These are phyloP conservation scores for Veloporphyrellus conicus DNA, from an alignment of 1,284 basidiomycete species.

Conservation along the genomic window DNA sequence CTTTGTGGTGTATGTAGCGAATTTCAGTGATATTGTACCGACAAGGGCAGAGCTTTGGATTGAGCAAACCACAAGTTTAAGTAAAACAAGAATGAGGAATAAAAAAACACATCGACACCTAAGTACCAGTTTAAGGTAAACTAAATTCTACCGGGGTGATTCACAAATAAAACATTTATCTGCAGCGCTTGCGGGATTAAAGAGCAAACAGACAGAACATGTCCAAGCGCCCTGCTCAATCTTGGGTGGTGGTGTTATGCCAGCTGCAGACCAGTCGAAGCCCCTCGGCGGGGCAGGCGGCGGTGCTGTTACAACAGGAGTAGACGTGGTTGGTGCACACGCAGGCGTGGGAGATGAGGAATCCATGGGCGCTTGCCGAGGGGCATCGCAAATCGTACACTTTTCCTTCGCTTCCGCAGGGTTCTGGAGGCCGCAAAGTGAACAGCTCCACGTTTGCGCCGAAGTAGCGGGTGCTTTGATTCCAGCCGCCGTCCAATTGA, in stretches of 20 bases:
- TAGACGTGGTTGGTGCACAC: background rate
- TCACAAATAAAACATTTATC: slow-evolving; percentile 44
- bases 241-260: slow-evolving; percentile 40
- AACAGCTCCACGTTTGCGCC: slow-evolving; percentile 43
- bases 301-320: background rate
- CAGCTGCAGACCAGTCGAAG: slow-evolving; percentile 56
- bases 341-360: slow-evolving; percentile 15
- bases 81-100: slow-evolving; percentile 13
- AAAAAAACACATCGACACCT: slow-evolving; percentile 12
- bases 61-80: slow-evolving; percentile 1
- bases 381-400: slow-evolving; percentile 51
- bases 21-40: background rate
- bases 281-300: slow-evolving; percentile 21
- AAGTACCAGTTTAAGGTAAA: slow-evolving; percentile 9
- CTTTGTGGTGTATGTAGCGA: slow-evolving; percentile 1
- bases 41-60: background rate
- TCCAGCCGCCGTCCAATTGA: slow-evolving; percentile 45
- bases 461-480: slow-evolving; percentile 29
- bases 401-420: slow-evolving; percentile 41
- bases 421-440: slow-evolving; percentile 45
- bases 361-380: slow-evolving; percentile 22
- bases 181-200: slow-evolving; percentile 34
- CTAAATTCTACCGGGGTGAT: slow-evolving; percentile 26
- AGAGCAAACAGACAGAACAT: slow-evolving; percentile 41
- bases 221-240: slow-evolving; percentile 37